A percentile compares a stretch with the other conserved stretches of the same genome.
phyloP scores from a whole-genome alignment of 2,329 filamentous ascomycete species.

The Cladosporium sp. region DNA sequence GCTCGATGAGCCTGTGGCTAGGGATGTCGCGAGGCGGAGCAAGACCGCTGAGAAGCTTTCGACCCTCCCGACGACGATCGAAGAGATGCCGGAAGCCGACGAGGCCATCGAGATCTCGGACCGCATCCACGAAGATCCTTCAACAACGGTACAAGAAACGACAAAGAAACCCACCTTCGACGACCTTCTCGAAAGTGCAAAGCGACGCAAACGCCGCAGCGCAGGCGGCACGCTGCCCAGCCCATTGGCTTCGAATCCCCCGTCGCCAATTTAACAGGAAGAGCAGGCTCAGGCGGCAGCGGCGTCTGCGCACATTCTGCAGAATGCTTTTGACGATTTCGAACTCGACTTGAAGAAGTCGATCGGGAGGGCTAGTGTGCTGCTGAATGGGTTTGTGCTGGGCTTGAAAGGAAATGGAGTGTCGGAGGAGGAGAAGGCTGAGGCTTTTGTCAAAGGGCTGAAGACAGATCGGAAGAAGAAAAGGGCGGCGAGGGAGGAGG shows the following conservation, averaged over 20 bases:
- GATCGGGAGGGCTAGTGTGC: conserved; percentile 21
- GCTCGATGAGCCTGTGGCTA: not conserved
- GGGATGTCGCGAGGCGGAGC: conserved; percentile 20
- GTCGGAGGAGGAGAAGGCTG: conserved; percentile 24
- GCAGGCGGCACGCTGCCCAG: conserved; percentile 27
- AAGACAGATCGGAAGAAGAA: conserved; percentile 20
- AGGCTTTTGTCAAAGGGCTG: conserved; percentile 25
- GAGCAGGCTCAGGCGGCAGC: not conserved
- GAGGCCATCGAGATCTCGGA: not conserved
- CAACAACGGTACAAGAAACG: conserved; percentile 20
- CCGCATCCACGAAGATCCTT: not conserved
- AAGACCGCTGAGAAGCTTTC: not conserved
- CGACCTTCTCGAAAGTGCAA: conserved; percentile 31
- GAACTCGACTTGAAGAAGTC: conserved; percentile 29
- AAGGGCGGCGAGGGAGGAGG: not conserved
- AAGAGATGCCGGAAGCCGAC: not conserved
- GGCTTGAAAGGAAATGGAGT: not conserved
- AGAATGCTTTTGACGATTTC: conserved; percentile 30
- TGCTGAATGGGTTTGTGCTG: conserved; percentile 21
- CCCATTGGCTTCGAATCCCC: conserved; percentile 31
- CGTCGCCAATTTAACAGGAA: conserved; percentile 19
- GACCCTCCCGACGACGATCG: not conserved
- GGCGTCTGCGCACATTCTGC: conserved; percentile 17
- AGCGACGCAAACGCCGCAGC: conserved; percentile 31
- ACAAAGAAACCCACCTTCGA: conserved; percentile 31